A percentile compares a stretch with the other conserved stretches of the same genome.
These are phyloP conservation scores for Termitomyces sp. DNA, from an alignment of 768 basidiomycete species.

Conservation along the genomic window DNA sequence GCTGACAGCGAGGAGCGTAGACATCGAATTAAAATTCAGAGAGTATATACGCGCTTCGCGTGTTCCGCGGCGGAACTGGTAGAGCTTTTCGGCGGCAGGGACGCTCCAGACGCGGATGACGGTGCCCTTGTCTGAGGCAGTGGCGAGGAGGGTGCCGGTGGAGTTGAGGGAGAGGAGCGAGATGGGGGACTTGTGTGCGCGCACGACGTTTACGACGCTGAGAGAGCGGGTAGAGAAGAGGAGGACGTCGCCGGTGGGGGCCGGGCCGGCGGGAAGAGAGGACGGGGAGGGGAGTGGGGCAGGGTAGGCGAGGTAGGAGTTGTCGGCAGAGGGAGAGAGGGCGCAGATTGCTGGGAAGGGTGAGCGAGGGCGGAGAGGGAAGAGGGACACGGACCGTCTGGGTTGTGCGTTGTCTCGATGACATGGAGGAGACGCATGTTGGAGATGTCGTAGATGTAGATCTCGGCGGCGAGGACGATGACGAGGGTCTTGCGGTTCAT, in stretches of 20 bases:
- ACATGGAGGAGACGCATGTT: conserved; percentile 98
- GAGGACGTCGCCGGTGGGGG: conserved; percentile 80
- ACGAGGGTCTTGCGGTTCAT: conserved; percentile 95
- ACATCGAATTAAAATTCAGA: conserved; percentile 75
- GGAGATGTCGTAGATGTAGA: conserved; percentile 98
- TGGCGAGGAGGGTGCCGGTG: conserved; percentile 86
- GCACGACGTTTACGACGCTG: conserved; percentile 91
- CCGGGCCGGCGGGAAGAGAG: conserved; percentile 42
- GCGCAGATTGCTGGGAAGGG: conserved; percentile 79
- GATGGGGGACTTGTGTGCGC: conserved; percentile 94
- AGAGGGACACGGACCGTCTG: conserved; percentile 60
- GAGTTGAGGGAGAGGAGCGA: conserved; percentile 83
- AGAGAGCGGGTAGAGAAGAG: conserved; percentile 92
- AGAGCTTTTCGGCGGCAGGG: conserved; percentile 88
- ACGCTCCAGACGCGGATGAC: conserved; percentile 94
- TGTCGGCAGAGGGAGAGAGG: conserved; percentile 89
- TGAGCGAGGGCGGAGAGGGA: neutral
- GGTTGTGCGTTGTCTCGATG: conserved; percentile 94
- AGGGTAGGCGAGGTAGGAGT: conserved; percentile 94
- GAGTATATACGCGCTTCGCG: conserved; percentile 83
- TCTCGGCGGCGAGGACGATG: conserved; percentile 94
- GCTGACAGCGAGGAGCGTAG: conserved; percentile 83
- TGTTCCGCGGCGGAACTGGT: conserved; percentile 92
- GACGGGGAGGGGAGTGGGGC: conserved; percentile 90
- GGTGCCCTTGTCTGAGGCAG: conserved; percentile 92